Base-by-base conservation (phyloP, 164 flowering plant species). In the Aristolochia californica region DNA sequence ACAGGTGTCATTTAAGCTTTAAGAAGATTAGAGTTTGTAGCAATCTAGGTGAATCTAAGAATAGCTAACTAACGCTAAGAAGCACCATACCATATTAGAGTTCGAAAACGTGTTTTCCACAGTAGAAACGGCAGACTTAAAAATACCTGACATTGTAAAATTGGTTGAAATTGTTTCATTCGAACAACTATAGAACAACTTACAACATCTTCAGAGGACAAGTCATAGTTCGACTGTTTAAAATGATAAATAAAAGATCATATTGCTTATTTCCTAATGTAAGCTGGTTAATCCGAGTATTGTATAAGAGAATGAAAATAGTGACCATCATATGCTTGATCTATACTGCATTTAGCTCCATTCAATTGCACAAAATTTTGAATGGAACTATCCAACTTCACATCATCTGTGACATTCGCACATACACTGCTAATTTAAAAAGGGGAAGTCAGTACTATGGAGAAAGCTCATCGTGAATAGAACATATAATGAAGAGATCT, bases 401-500 rank as follows among this genome's bases (percentile, higher is more conserved):
- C 7, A 34, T 34, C 7, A 34, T 34, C 40, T 5, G 10, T 2
- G 40, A 34, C 40, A 34, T 34, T 34, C n/a, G 0, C 40, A 34
- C 7, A 9, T 34, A 34, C 9, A 34, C 10, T 34, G 40, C 40
- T 34, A 34, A 12, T 34, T 34, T 34, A 34, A 1, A 34, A 34
- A 34, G 10, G 40, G 40, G 10, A 34, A 34, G 40, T n/a, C 40
- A 34, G 5, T 7, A 34, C 40, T 34, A 0, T 2, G 40, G 10
- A 52, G 17, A 23, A 26, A 27, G 63, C 78, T 65, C 68, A 88
- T 96, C 98, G 88, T 11, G 93, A 84, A 69, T 91, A 91, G 70
- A 91, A 91, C 59, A 88, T 95, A 71, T 91, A 88, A 78, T 93
- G 97, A 69, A 93, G 72, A 26, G 97, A 87, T 40, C 97, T 72